Evolutionary conservation across 2,329 filamentous ascomycete genomes (phyloP).

Genomic region (Drechmeria coniospora): DNA sequence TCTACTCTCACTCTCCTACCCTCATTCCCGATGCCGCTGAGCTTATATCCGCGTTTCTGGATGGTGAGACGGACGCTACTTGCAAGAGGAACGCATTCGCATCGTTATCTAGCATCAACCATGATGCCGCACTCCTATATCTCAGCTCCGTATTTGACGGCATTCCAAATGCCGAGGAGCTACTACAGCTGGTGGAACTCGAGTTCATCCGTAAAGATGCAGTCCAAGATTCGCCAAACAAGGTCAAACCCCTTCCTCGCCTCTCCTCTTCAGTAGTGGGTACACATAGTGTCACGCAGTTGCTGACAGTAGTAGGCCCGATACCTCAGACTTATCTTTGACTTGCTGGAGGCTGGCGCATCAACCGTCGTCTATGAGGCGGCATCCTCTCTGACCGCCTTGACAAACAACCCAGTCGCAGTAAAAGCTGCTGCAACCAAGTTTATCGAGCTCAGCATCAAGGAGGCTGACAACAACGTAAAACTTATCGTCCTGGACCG

Average conservation of each 20-base stretch:
- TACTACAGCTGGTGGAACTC: constrained; percentile 82
- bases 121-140: constrained; percentile 82
- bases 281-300: no score
- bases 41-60: constrained; percentile 76
- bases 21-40: constrained; percentile 93
- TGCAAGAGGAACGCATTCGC: constrained; percentile 98
- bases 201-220: constrained; percentile 98
- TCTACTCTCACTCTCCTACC: constrained; percentile 77
- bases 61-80: constrained; percentile 79
- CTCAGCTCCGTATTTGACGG: constrained; percentile 82
- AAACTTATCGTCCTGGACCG: constrained; percentile 96
- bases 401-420: constrained; percentile 92
- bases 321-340: constrained; percentile 90
- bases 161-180: constrained; percentile 84
- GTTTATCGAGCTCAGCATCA: constrained; percentile 93
- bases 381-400: constrained; percentile 79
- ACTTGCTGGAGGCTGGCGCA: constrained; percentile 80
- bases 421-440: constrained; percentile 93
- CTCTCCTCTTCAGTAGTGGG: no score
- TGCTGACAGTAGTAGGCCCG: constrained; percentile 41
- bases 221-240: constrained; percentile 86
- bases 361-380: constrained; percentile 97
- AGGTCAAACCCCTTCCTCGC: no score
- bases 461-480: constrained; percentile 97
- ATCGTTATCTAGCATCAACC: constrained; percentile 77